A percentile compares a stretch with the other conserved stretches of the same genome.
phyloP scores from a whole-genome alignment of 192 early-diverging fungal species.

The Phycomyces blakesleeanus region DNA sequence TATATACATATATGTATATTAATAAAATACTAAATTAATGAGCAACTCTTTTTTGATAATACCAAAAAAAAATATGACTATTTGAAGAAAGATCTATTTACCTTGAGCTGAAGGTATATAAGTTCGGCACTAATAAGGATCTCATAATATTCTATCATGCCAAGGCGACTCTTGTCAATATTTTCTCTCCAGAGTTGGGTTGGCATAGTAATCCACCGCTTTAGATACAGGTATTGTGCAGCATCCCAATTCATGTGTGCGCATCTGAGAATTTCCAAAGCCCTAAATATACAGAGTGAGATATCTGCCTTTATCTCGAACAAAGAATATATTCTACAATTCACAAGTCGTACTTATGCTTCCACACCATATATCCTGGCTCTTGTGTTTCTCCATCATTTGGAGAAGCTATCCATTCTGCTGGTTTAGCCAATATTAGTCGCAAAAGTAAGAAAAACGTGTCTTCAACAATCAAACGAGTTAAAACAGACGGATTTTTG shows the following conservation, averaged over 20 bases:
- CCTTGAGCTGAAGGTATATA: conserved; percentile 22
- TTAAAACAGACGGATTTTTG: conserved; percentile 25
- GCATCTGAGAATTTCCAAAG: conserved; percentile 12
- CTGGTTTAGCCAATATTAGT: conserved; percentile 28
- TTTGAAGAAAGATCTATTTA: not conserved
- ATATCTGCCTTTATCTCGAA: too few species aligned
- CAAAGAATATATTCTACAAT: too few species aligned
- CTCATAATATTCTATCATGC: not conserved
- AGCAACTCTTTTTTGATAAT: too few species aligned
- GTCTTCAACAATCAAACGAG: conserved; percentile 35
- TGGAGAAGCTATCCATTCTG: not conserved
- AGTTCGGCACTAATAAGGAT: conserved; percentile 25
- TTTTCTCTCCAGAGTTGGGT: conserved; percentile 4
- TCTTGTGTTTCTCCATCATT: not conserved
- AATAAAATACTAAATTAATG: too few species aligned
- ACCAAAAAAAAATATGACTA: not conserved
- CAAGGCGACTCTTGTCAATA: not conserved
- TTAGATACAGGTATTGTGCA: conserved; percentile 24
- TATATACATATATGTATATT: too few species aligned
- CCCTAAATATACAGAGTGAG: conserved; percentile 12
- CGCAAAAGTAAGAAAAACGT: conserved; percentile 35
- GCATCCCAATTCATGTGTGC: conserved; percentile 20
- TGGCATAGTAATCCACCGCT: conserved; percentile 15
- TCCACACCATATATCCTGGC: conserved; percentile 26
- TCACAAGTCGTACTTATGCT: conserved; percentile 30